Conservation (phyloP, 169 alveolate species). For the Babesia ovis region DNA sequence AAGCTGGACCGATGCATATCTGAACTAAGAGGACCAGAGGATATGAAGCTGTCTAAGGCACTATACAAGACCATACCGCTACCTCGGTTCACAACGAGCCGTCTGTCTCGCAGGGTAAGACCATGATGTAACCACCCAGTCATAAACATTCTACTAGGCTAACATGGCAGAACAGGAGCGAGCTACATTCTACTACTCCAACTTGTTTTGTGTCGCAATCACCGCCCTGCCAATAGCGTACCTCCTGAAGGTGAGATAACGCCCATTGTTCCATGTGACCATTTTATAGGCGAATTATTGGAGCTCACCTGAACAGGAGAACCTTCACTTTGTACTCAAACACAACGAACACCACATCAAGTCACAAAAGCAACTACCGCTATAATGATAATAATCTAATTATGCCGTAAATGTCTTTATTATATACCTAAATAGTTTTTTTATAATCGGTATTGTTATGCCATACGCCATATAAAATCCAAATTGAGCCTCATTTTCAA, state of each 20-base stretch:
- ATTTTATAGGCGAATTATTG: slow-evolving; percentile 59
- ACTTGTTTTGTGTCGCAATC: slow-evolving; percentile 47
- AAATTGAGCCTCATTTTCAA: not conserved
- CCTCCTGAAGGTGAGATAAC: slow-evolving; percentile 42
- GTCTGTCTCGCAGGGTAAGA: slow-evolving; percentile 62
- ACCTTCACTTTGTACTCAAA: slow-evolving; percentile 36
- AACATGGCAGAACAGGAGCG: slow-evolving; percentile 70
- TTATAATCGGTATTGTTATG: too few relatives aligned
- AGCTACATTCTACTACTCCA: slow-evolving; percentile 60
- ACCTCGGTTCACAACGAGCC: slow-evolving; percentile 58
- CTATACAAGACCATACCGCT: slow-evolving; percentile 52
- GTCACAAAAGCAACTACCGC: slow-evolving; percentile 18
- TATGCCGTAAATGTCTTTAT: not conserved
- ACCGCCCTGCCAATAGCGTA: slow-evolving; percentile 66
- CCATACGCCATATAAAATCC: not conserved
- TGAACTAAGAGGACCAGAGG: not conserved
- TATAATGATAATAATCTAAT: not conserved
- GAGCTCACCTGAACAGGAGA: slow-evolving; percentile 59
- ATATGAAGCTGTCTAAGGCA: slow-evolving; percentile 46
- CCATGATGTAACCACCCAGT: not conserved
- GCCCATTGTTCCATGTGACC: not conserved
- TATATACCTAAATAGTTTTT: too few relatives aligned
- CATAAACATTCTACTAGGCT: not conserved
- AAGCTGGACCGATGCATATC: not conserved
- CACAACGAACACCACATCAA: slow-evolving; percentile 37